These are phyloP conservation scores for Fusarium bactridioides DNA, from an alignment of 2,329 filamentous ascomycete species.

Conservation along the genomic window DNA sequence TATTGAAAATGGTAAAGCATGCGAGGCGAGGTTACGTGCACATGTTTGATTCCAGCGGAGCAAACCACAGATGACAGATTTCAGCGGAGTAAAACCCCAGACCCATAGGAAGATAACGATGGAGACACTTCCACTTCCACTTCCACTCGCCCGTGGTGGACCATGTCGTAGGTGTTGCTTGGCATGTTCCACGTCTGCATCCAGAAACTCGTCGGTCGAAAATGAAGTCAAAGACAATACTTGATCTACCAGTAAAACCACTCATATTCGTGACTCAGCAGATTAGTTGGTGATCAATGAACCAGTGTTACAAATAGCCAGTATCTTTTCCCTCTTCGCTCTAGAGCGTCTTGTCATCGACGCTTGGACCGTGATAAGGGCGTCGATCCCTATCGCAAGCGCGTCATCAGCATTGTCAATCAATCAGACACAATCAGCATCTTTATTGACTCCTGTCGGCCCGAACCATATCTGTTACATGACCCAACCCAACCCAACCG, in stretches of 20 bases:
- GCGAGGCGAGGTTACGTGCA: not conserved
- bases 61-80: not conserved
- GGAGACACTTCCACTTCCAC: not conserved
- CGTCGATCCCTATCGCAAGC: not conserved
- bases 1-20: not conserved
- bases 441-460: not conserved
- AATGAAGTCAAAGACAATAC: not conserved
- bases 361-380: not conserved
- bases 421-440: not conserved
- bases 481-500: not conserved
- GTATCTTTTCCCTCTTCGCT: not conserved
- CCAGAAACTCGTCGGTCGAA: not conserved
- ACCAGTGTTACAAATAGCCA: not conserved
- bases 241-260: not conserved
- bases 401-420: not conserved
- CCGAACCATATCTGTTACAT: not conserved
- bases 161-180: not conserved
- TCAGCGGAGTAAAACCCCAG: not conserved
- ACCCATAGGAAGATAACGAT: not conserved
- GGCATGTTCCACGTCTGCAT: not conserved
- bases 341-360: not conserved
- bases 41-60: not conserved
- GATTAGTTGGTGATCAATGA: not conserved
- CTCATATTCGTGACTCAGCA: not conserved
- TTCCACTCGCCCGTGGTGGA: not conserved